Evolutionary conservation across 176 grass and related monocot genomes (phyloP), one percentile per base, ranked within the genome.

Genomic region (Guadua angustifolia): DNA sequence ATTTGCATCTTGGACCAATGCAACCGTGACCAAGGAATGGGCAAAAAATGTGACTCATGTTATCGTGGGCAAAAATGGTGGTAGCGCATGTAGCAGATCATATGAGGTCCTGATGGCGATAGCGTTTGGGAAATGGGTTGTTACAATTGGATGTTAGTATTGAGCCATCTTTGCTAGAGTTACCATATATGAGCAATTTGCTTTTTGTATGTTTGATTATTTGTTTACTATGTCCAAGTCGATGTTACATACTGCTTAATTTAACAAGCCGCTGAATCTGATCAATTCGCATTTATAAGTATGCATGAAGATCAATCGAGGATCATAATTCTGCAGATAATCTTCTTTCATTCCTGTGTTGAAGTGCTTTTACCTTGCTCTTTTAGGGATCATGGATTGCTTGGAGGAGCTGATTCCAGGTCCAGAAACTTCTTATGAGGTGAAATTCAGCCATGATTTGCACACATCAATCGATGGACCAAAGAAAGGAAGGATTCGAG

Each of bases 101-200:
- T 90, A 83, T 73, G 79, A 90, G 69, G 83, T 73, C 79, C 58
- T 90, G 65, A 90, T 86, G 88, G 83, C 58, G 11, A 73, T 86
- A 67, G 17, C 86, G 1, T 78, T 55, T 73, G 83, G 88, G 16
- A 90, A 66, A 77, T 90, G 88, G 83, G 38, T 90, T 82, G 38
- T 90, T 66, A 75, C 7, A 21, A 22, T 33, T 56, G 46, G 61
- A 82, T 90, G 88, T 90, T 26, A 86, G 83, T 86, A 35, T 66
- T 71, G 42, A 66, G 35, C 33, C 24, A 72, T 73, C 36, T 71
- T 17, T 25, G 1, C 29, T 63, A 44, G 24, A 78, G 46, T 50
- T 77, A 43, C 43, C 24, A 78, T 62, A 52, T 50, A 15, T 13
- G 22, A 56, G 5, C 26, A 56, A 56, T 59, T 69, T 50, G 3